phyloP scores from a whole-genome alignment of 75 land plant genomes.

The Sequoia sempervirens region DNA sequence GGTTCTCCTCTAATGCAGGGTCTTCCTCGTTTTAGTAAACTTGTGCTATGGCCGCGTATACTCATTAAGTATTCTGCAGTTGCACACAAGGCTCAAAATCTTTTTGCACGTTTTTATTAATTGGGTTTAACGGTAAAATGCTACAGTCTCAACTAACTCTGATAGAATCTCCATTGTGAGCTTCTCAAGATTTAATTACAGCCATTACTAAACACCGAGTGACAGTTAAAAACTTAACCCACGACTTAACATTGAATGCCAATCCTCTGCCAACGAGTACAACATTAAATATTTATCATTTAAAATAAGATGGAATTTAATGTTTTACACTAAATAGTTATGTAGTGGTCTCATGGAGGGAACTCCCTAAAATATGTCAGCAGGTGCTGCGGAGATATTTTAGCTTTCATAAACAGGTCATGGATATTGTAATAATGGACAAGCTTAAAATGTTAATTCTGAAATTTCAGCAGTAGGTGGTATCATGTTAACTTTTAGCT shows the following conservation, averaged over 20 bases:
- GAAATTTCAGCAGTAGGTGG: no score
- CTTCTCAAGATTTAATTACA: not conserved
- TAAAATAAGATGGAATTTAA: no score
- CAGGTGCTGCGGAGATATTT: no score
- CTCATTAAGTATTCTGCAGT: not conserved
- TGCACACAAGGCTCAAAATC: not conserved
- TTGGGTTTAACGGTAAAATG: not conserved
- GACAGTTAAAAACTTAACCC: not conserved
- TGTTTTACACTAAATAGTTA: no score
- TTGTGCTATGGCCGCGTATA: not conserved
- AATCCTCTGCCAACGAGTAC: not conserved
- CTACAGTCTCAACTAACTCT: not conserved
- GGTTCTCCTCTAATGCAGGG: not conserved
- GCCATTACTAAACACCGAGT: not conserved
- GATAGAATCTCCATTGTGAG: not conserved
- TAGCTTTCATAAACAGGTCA: no score
- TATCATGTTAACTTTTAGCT: no score
- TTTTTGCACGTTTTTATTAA: not conserved
- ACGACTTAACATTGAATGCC: not conserved
- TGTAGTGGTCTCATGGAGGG: no score
- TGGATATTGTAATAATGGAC: no score
- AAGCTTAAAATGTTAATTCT: no score
- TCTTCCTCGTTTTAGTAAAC: not conserved
- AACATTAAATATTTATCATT: not conserved
- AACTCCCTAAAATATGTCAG: no score